Evolutionary conservation across 192 early-diverging fungal genomes (phyloP).

Genomic region (Mortierella claussenii): DNA sequence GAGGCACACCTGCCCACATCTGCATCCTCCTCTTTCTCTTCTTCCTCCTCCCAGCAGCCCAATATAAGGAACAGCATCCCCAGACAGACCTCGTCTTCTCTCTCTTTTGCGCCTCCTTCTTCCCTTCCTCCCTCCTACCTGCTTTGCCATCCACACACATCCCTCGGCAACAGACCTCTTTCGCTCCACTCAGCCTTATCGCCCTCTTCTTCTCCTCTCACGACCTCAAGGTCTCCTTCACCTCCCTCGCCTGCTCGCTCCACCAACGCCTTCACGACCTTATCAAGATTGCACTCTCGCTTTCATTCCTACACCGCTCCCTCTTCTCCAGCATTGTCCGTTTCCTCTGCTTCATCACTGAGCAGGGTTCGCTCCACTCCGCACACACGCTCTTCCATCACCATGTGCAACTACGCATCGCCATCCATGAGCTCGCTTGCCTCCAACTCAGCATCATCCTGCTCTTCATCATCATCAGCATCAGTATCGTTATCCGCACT

Average conservation of each 20-base stretch:
- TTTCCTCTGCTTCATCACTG: conserved; percentile 5
- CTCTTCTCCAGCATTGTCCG: conserved; percentile 1
- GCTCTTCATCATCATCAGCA: not conserved
- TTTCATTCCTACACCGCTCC: not conserved
- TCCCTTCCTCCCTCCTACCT: not conserved
- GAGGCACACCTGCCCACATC: not conserved
- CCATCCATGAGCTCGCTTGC: conserved; percentile 15
- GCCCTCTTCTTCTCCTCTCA: not conserved
- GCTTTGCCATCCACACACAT: conserved; percentile 1
- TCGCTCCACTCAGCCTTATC: not conserved
- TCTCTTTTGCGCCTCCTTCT: conserved; percentile 2
- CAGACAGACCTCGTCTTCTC: not conserved
- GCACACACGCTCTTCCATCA: conserved; percentile 13
- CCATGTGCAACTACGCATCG: conserved; percentile 29
- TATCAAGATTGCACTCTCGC: conserved; percentile 4
- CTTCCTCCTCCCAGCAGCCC: conserved; percentile 1
- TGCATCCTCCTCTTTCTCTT: not conserved
- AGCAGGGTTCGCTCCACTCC: not conserved
- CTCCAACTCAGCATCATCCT: conserved; percentile 10
- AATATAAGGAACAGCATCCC: conserved; percentile 16
- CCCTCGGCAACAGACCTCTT: conserved; percentile 1
- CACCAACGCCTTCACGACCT: not conserved
- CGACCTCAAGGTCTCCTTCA: no score
- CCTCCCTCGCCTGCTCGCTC: not conserved
- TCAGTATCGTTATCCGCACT: no score